Evolutionary conservation across 2,329 filamentous ascomycete genomes (phyloP).

Genomic region (Lithohypha guttulata): DNA sequence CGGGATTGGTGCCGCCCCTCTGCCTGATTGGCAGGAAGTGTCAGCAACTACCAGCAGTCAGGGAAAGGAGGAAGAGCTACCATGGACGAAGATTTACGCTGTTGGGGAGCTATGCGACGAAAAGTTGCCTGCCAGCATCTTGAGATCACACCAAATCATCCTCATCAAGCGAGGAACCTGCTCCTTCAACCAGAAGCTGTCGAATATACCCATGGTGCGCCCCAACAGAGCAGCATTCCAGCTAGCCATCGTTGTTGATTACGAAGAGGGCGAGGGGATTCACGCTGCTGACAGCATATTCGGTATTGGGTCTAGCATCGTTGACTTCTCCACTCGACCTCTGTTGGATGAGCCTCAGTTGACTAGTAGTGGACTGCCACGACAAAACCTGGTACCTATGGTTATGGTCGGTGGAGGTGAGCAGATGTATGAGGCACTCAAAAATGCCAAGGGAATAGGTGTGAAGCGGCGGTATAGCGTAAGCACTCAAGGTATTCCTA

Average conservation of each 20-base stretch:
- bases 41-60: slow-evolving; percentile 26
- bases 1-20: slow-evolving; percentile 50
- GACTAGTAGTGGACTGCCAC: slow-evolving; percentile 56
- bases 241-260: slow-evolving; percentile 62
- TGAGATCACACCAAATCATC: slow-evolving; percentile 59
- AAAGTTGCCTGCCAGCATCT: slow-evolving; percentile 42
- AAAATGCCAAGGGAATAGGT: slow-evolving; percentile 55
- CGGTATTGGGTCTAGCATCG: not conserved
- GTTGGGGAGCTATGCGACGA: slow-evolving; percentile 47
- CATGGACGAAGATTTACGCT: slow-evolving; percentile 62
- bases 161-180: slow-evolving; percentile 74
- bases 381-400: slow-evolving; percentile 67
- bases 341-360: slow-evolving; percentile 64
- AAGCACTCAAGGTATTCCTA: slow-evolving; percentile 65
- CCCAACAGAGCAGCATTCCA: slow-evolving; percentile 55
- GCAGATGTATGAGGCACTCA: slow-evolving; percentile 53
- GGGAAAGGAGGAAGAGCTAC: slow-evolving; percentile 33
- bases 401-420: slow-evolving; percentile 69
- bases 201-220: slow-evolving; percentile 69
- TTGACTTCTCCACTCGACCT: slow-evolving; percentile 46
- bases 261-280: slow-evolving; percentile 25
- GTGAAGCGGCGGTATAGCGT: slow-evolving; percentile 70
- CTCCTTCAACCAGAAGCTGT: slow-evolving; percentile 71
- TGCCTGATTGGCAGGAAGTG: slow-evolving; percentile 50
- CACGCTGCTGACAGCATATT: slow-evolving; percentile 25